These are phyloP conservation scores for Corrigiola litoralis DNA, from an alignment of 179 eudicot genomes.

Conservation along the genomic window DNA sequence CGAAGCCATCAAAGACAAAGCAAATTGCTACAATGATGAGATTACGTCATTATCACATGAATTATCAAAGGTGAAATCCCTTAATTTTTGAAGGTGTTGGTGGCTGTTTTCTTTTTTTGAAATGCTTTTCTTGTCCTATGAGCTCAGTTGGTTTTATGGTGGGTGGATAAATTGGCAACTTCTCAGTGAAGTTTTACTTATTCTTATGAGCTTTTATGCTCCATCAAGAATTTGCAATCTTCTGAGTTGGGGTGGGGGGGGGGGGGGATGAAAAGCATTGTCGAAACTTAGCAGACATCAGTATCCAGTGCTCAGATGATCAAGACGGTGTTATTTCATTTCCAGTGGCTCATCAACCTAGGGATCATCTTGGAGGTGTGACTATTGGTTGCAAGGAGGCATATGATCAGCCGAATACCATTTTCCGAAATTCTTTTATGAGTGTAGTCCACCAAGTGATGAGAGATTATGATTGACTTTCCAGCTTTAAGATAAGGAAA, in stretches of 20 bases:
- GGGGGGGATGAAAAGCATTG: neutral
- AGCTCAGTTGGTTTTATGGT: too few species aligned
- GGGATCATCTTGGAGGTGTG: neutral
- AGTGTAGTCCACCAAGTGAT: too few species aligned
- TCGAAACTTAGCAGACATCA: neutral
- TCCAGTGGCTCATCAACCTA: neutral
- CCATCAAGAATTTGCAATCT: conserved; percentile 9
- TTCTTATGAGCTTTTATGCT: neutral
- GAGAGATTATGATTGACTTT: too few species aligned
- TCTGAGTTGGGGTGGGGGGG: neutral
- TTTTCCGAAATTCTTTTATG: too few species aligned
- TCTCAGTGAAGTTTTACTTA: too few species aligned
- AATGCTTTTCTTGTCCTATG: neutral
- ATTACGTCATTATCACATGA: conserved; percentile 42
- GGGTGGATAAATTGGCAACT: too few species aligned
- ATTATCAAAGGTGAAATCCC: conserved; percentile 50
- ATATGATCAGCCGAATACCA: neutral
- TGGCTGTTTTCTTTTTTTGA: neutral
- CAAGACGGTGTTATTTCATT: neutral
- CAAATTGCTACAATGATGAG: conserved; percentile 44
- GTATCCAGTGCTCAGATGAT: neutral
- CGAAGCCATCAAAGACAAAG: conserved; percentile 61
- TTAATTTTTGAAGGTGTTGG: neutral
- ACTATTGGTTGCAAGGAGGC: neutral
- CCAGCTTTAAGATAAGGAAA: too few species aligned